These are phyloP conservation scores for Penicillium fuscoglaucum DNA, from an alignment of 2,329 filamentous ascomycete genomes.

Conservation along the genomic window DNA sequence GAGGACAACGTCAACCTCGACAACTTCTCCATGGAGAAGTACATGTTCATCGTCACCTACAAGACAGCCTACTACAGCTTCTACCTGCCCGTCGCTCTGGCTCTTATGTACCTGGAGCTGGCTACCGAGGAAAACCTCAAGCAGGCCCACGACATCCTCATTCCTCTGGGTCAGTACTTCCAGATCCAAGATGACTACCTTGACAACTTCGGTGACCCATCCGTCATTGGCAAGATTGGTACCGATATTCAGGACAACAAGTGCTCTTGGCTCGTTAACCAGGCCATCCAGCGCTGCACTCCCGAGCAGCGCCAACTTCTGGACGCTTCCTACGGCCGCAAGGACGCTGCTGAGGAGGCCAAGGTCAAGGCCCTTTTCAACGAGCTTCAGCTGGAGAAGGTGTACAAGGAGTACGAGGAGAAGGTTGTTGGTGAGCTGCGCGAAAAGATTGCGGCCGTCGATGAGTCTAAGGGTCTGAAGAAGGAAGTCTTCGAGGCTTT, in stretches of 20 bases:
- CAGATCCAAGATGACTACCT: conserved; percentile 99
- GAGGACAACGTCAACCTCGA: conserved; percentile 89
- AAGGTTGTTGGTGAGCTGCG: conserved; percentile 76
- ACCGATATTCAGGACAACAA: conserved; percentile 99
- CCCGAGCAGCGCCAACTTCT: conserved; percentile 85
- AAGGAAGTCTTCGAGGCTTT: conserved; percentile 87
- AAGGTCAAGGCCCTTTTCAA: conserved; percentile 86
- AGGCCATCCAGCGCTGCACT: conserved; percentile 76
- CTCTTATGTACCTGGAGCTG: conserved; percentile 79
- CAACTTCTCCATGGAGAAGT: conserved; percentile 92
- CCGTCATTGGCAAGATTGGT: conserved; percentile 95
- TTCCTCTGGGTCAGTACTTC: conserved; percentile 98
- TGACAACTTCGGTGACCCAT: conserved; percentile 92
- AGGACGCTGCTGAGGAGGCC: conserved; percentile 79
- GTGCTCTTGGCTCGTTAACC: conserved; percentile 97
- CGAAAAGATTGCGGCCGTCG: conserved; percentile 71
- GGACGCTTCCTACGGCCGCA: conserved; percentile 90
- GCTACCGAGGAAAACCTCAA: conserved; percentile 87
- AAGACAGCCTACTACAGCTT: conserved; percentile 99
- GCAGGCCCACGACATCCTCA: conserved; percentile 85
- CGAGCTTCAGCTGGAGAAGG: conserved; percentile 78
- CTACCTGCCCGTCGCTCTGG: conserved; percentile 92
- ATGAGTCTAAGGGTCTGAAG: conserved; percentile 87
- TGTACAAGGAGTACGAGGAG: conserved; percentile 89
- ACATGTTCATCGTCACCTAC: conserved; percentile 98